Conservation (phyloP, 306 rosid species). For the Datisca glomerata region DNA sequence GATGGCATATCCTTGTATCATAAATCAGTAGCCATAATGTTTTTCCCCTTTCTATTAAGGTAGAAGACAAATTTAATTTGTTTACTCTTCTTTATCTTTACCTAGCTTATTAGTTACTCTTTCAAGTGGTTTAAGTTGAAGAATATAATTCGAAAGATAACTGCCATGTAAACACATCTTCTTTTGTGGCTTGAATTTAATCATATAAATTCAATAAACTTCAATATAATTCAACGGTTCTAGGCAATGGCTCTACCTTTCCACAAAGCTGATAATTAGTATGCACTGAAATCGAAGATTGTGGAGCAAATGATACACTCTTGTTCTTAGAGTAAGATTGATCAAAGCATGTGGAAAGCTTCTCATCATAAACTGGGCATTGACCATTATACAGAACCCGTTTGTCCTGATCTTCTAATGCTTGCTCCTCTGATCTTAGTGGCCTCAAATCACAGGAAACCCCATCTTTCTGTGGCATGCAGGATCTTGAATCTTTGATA, state of each 20-base stretch:
- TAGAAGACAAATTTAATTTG: too few species aligned
- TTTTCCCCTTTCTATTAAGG: too few species aligned
- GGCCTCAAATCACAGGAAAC: slow-evolving; percentile 28
- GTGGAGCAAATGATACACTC: slow-evolving; percentile 15
- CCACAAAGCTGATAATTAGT: slow-evolving; percentile 21
- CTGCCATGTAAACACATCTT: too few species aligned
- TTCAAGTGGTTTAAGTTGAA: too few species aligned
- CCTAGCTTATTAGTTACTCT: too few species aligned
- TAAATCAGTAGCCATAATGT: too few species aligned
- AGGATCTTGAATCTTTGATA: slow-evolving; percentile 38
- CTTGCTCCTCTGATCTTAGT: slow-evolving; percentile 35
- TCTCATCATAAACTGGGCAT: slow-evolving; percentile 44
- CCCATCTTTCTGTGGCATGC: slow-evolving; percentile 34
- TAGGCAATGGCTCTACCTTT: slow-evolving; percentile 33
- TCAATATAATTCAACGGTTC: background rate
- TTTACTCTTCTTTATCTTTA: too few species aligned
- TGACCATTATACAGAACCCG: slow-evolving; percentile 26
- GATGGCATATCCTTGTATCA: too few species aligned
- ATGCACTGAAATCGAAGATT: slow-evolving; percentile 10
- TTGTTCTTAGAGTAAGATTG: slow-evolving; percentile 23
- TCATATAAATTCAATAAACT: background rate
- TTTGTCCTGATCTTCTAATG: slow-evolving; percentile 24
- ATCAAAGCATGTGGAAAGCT: slow-evolving; percentile 21
- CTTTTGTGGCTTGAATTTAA: too few species aligned
- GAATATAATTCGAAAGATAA: too few species aligned